phyloP scores from a whole-genome alignment of 164 flowering plant genomes.

The Kalanchoe fedtschenkoi region DNA sequence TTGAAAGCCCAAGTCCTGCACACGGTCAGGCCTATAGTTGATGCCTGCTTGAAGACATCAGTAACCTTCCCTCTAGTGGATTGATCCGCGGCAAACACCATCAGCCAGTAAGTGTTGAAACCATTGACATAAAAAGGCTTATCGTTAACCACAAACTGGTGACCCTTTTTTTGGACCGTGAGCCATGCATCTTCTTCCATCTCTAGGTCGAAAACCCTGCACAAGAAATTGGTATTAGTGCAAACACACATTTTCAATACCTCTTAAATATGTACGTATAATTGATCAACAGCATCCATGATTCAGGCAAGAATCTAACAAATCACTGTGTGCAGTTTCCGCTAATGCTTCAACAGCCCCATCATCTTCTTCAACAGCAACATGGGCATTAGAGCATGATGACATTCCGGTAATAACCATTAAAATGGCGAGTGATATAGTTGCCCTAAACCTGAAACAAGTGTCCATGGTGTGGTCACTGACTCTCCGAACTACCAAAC shows the following conservation, averaged over 20 bases:
- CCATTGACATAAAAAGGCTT: conserved; percentile 79
- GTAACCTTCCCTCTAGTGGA: conserved; percentile 73
- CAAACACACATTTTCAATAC: background rate
- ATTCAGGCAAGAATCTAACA: conserved; percentile 9
- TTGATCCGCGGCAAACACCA: conserved; percentile 78
- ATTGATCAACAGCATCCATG: conserved; percentile 17
- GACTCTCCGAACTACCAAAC: background rate
- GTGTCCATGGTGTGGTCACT: conserved; percentile 17
- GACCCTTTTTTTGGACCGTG: conserved; percentile 73
- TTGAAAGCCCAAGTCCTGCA: conserved; percentile 98
- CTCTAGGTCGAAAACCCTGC: conserved; percentile 20
- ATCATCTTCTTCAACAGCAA: conserved; percentile 11
- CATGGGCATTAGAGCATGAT: conserved; percentile 11
- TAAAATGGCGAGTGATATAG: conserved; percentile 10
- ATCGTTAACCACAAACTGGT: conserved; percentile 52
- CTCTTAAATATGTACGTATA: background rate
- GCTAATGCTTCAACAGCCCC: conserved; percentile 9
- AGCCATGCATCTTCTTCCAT: conserved; percentile 53
- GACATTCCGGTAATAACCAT: conserved; percentile 8
- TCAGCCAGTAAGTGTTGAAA: conserved; percentile 93
- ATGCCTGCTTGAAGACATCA: conserved; percentile 73
- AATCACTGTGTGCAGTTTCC: conserved; percentile 4
- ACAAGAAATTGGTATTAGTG: background rate
- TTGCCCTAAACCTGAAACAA: conserved; percentile 4
- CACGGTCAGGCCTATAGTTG: conserved; percentile 70